Percentiles rank a stretch among this genome's conserved stretches.
Conservation (phyloP, 1,284 basidiomycete genomes). For the Naganishia albida region DNA sequence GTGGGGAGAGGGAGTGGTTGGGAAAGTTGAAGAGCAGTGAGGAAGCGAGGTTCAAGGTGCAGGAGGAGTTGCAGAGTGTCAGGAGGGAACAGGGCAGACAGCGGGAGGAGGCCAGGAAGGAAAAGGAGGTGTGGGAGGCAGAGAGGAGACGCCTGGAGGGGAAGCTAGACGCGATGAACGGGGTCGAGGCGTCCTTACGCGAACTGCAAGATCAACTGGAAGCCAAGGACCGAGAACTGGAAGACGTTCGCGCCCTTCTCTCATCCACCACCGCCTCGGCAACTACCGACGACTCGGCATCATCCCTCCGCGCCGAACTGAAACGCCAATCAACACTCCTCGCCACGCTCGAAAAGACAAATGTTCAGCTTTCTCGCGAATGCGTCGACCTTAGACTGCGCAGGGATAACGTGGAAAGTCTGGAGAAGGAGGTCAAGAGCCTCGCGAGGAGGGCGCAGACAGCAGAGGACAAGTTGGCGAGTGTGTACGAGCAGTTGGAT, state of each 20-base stretch:
- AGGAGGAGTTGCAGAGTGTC: slow-evolving; percentile 10
- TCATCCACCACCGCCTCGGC: neutral
- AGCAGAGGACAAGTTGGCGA: slow-evolving; percentile 43
- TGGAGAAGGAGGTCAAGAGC: slow-evolving; percentile 41
- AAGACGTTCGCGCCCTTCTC: slow-evolving; percentile 42
- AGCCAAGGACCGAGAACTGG: slow-evolving; percentile 44
- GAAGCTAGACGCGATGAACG: slow-evolving; percentile 38
- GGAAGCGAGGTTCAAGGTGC: slow-evolving; percentile 10
- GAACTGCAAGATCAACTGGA: slow-evolving; percentile 48
- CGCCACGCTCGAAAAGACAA: slow-evolving; percentile 40
- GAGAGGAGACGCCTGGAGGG: slow-evolving; percentile 39
- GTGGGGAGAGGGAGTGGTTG: neutral
- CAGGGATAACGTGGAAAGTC: slow-evolving; percentile 46
- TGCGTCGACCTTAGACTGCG: slow-evolving; percentile 44
- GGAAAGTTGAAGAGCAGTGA: neutral
- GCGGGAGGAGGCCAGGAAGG: slow-evolving; percentile 5
- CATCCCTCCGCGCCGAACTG: slow-evolving; percentile 28
- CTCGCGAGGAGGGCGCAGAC: slow-evolving; percentile 40
- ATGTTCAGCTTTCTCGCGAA: slow-evolving; percentile 44
- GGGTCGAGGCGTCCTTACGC: slow-evolving; percentile 44
- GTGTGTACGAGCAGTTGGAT: slow-evolving; percentile 46
- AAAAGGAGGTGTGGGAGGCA: slow-evolving; percentile 34
- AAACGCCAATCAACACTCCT: slow-evolving; percentile 44
- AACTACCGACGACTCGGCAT: neutral
- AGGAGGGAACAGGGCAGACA: slow-evolving; percentile 8